Base-by-base conservation (phyloP, 2,329 filamentous ascomycete species). In the Stagonosporopsis cucurbitacearum region DNA sequence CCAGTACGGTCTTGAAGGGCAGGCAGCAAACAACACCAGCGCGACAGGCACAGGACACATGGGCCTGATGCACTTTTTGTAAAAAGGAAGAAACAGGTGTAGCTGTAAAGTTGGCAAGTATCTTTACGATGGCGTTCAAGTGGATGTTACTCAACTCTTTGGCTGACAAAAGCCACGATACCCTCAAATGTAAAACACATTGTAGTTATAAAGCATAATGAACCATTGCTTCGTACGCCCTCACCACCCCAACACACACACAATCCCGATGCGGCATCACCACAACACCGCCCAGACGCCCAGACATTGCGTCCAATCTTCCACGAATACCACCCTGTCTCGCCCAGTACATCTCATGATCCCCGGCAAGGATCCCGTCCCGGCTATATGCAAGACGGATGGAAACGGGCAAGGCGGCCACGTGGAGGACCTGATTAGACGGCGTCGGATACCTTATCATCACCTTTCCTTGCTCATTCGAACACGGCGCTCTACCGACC, bases 1-100 rank as follows among this genome's bases (percentile, higher is more conserved):
- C 23, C 76, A 81, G 51, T 81, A 78, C 52, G 79, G 77, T 6
- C 76, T 77, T 62, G 77, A 81, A n/a, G 68, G 75, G 4, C 55
- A 60, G 22, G 6, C 32, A 2, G 26, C 45, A 11, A 47, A 42
- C 23, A 46, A 35, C 20, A 41, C 36, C 17, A 48, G 46, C 12
- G 35, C 37, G 7, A 44, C 43, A 17, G 40, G 39, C 7, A 45
- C 44, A 2, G 54, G 54, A n/a, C 48, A 52, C 19, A 35, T 57
- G 44, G 54, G 54, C 3, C 19, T 57, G 30, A 52, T 57, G 49
- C 44, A 57, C 13, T 57, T 52, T 25, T 50, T 57, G 37, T 57
- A 32, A 30, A 11, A 32, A 15, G 37, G 52, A 32, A 30, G 6
- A 32, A 15, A 6, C 9, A 2, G 19, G 23, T 9, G 17, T 42